Evolutionary conservation across 2,329 filamentous ascomycete species (phyloP), one percentile per base, ranked within the genome.

Genomic region (Chaetomium olivaceum): DNA sequence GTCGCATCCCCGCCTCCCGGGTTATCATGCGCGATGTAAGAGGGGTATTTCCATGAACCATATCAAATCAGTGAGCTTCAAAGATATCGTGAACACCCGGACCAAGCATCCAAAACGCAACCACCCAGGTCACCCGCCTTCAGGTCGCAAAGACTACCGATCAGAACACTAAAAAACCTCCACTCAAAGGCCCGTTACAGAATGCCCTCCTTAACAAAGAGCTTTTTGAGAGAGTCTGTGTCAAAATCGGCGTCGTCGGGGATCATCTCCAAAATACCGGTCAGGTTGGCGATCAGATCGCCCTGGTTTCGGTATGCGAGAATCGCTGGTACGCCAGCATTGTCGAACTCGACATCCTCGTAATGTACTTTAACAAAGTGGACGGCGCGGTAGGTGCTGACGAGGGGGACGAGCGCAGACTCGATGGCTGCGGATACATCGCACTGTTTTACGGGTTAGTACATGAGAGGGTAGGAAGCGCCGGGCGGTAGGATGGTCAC

Each of bases 301-400:
- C 93, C 93, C 74, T 89, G 87, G 73, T 89, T 91, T 65, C 89
- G 89, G 81, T 99, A 99, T 12, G 91, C 94, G 58, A 98, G 82
- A 46, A 98, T 82, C 4, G 95, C 92, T 0, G 95, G 95, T 1
- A 97, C 91, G 55, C 90, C 89, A 36, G 93, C 91, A 65, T 91
- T 87, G 76, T 97, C 92, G 82, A 98, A 97, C 76, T 98, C 93
- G 46, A 97, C 96, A 65, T 97, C 93, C 68, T 91, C 89, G 76
- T 92, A 92, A 78, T 96, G 89, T 57, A 98, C 86, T 80, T 94
- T 96, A 80, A 98, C 86, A 75, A 99, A 98, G 74, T 91, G 92
- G 39, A 91, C 86, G 11, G 87, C 85, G 25, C 87, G 83, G 74
- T 97, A 83, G 67, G 85, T 82, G 68, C 84, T 82, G 51, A 96